Percentiles rank a stretch among this genome's conserved stretches.
phyloP scores from a whole-genome alignment of 2,329 filamentous ascomycete species.

The Clonostachys rhizophaga region DNA sequence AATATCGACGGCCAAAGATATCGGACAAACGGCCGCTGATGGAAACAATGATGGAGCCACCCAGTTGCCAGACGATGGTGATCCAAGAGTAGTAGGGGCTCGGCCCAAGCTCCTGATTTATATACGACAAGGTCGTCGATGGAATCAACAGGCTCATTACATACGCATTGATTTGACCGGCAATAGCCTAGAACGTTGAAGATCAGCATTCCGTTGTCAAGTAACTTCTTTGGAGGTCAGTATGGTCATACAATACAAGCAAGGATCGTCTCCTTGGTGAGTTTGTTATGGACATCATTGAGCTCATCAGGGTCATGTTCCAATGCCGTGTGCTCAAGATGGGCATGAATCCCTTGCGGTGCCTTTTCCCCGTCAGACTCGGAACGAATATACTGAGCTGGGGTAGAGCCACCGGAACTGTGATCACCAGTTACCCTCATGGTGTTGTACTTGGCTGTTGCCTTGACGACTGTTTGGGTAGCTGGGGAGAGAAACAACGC shows the following conservation, averaged over 20 bases:
- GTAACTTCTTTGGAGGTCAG: neutral
- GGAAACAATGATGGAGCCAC: slow-evolving; percentile 23
- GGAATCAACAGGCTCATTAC: slow-evolving; percentile 27
- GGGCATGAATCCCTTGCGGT: no score
- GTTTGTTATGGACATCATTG: neutral
- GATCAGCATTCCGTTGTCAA: neutral
- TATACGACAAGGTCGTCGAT: slow-evolving; percentile 20
- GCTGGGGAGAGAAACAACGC: no score
- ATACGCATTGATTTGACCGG: slow-evolving; percentile 17
- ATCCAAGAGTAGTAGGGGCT: slow-evolving; percentile 26
- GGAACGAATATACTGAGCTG: no score
- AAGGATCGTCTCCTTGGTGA: slow-evolving; percentile 10
- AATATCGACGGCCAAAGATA: slow-evolving; percentile 31
- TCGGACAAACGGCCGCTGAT: slow-evolving; percentile 28
- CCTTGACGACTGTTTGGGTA: no score
- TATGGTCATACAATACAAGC: slow-evolving; percentile 7
- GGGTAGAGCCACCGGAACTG: no score
- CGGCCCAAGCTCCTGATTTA: slow-evolving; percentile 25
- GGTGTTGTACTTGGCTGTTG: no score
- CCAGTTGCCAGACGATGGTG: slow-evolving; percentile 21
- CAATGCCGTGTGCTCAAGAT: no score
- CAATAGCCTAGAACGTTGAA: slow-evolving; percentile 3
- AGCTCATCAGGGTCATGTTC: no score
- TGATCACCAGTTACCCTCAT: no score
- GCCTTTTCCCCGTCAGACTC: no score